Conservation (phyloP, 2,329 filamentous ascomycete species). For the Lomentospora prolificans region DNA sequence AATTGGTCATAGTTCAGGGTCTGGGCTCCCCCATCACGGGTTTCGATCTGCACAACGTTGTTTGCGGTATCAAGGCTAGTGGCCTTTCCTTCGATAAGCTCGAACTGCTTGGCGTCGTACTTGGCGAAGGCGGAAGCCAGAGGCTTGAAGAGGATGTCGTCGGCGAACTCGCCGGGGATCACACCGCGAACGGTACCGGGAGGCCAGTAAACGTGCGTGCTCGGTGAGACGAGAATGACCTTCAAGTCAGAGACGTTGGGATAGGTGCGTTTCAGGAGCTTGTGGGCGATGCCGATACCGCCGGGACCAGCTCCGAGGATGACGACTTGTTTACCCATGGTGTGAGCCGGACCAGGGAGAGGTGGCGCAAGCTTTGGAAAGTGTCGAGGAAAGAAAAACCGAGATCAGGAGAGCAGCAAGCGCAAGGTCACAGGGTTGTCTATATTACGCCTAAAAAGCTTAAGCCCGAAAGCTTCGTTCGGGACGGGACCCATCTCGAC, state of each 20-base stretch:
- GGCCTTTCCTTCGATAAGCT: conserved; percentile 41
- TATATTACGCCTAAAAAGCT: not conserved
- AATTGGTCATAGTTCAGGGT: conserved; percentile 40
- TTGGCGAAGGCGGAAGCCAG: conserved; percentile 34
- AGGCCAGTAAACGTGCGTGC: conserved; percentile 39
- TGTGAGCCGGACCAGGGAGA: not conserved
- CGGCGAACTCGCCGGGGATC: conserved; percentile 30
- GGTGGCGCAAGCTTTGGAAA: not conserved
- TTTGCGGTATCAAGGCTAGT: conserved; percentile 28
- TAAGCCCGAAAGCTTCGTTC: not conserved
- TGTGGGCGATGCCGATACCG: conserved; percentile 38
- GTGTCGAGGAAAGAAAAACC: no score
- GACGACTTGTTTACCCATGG: conserved; percentile 29
- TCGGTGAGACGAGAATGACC: conserved; percentile 36
- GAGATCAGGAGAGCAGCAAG: no score
- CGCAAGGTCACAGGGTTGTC: no score
- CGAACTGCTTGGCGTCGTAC: conserved; percentile 37
- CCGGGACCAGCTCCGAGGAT: conserved; percentile 39
- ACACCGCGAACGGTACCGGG: conserved; percentile 36
- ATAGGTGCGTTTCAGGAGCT: conserved; percentile 35
- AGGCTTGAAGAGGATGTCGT: conserved; percentile 27
- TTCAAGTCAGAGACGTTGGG: conserved; percentile 29
- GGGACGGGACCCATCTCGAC: not conserved
- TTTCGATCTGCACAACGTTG: conserved; percentile 32
- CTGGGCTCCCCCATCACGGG: conserved; percentile 21